Evolutionary conservation across 768 basidiomycete genomes (phyloP).

Genomic region (Hydnum rufescens): DNA sequence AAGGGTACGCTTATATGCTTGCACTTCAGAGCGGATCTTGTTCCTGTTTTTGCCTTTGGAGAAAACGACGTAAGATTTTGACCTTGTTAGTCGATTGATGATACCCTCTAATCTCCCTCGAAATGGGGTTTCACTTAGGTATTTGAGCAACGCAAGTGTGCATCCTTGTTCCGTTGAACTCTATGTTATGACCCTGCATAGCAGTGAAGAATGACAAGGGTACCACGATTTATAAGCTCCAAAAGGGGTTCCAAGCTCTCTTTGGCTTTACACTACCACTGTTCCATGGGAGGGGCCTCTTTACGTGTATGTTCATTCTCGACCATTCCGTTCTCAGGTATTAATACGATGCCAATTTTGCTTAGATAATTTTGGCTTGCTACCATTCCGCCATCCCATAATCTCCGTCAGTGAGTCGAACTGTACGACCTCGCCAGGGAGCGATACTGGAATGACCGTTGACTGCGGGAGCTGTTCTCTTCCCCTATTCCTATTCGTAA

Average conservation of each 20-base stretch:
- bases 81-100: neutral
- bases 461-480: neutral
- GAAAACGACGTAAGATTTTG: constrained; percentile 72
- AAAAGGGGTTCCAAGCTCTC: constrained; percentile 75
- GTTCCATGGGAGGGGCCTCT: constrained; percentile 88
- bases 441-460: neutral
- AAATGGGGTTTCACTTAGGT: constrained; percentile 35
- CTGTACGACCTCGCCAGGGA: neutral
- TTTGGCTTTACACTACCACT: constrained; percentile 94
- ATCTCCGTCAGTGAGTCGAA: constrained; percentile 78
- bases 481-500: neutral
- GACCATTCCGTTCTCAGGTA: neutral
- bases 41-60: constrained; percentile 95
- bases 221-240: constrained; percentile 65
- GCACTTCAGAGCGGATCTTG: constrained; percentile 63
- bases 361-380: constrained; percentile 78
- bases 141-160: constrained; percentile 65
- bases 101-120: neutral
- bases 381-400: constrained; percentile 90
- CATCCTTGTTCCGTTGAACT: neutral
- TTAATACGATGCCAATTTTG: neutral
- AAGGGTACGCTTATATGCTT: constrained; percentile 3
- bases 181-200: neutral
- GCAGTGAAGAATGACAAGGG: constrained; percentile 58
- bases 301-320: constrained; percentile 55